Evolutionary conservation across 768 basidiomycete species (phyloP).

Genomic region (Phylloporus sp.): DNA sequence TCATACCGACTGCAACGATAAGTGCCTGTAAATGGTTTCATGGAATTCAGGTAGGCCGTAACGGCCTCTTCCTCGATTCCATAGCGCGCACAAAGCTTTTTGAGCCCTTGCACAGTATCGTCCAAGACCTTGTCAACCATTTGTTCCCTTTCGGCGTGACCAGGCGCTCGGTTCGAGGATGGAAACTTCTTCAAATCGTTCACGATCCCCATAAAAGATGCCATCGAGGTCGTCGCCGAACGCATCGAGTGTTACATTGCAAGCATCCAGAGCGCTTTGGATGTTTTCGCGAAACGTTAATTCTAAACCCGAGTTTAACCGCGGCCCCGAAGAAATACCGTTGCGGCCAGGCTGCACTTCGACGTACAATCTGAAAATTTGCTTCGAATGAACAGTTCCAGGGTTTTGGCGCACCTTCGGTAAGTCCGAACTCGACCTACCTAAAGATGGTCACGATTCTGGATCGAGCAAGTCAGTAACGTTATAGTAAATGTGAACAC

Average conservation of each 20-base stretch:
- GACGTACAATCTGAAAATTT: too few species aligned
- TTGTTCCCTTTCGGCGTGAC: neutral
- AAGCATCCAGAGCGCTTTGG: conserved; percentile 2
- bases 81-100: neutral
- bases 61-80: conserved; percentile 1
- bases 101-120: neutral
- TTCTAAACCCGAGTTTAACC: too few species aligned
- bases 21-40: conserved; percentile 5
- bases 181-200: neutral
- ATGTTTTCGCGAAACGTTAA: too few species aligned
- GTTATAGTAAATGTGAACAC: too few species aligned
- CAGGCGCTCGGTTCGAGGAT: neutral
- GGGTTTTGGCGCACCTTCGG: too few species aligned
- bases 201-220: neutral
- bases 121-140: conserved; percentile 5
- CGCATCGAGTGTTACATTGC: neutral
- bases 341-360: too few species aligned
- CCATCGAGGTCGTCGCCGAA: conserved; percentile 6
- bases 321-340: too few species aligned
- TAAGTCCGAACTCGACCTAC: too few species aligned
- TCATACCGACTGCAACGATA: conserved; percentile 3
- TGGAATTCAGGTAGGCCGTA: neutral
- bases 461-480: too few species aligned
- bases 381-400: too few species aligned
- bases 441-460: too few species aligned